These are phyloP conservation scores for Hevea brasiliensis DNA, from an alignment of 345 rosid species.

Conservation along the genomic window DNA sequence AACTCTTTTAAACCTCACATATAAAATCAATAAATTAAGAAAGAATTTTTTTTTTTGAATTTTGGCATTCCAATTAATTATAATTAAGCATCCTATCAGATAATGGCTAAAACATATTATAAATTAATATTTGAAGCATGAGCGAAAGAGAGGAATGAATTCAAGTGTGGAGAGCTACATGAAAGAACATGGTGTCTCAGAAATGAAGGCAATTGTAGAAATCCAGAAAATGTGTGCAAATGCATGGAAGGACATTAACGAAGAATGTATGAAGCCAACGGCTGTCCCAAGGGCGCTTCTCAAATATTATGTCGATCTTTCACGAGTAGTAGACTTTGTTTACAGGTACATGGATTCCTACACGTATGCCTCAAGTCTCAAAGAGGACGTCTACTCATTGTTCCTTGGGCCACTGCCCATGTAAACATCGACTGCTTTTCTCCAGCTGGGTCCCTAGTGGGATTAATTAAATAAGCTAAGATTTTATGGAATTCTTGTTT, in stretches of 20 bases:
- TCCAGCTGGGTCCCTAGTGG: no score
- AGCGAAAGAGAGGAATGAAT: neutral
- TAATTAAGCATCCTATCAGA: no score
- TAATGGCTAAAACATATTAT: no score
- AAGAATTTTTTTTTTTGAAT: no score
- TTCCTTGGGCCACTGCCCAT: neutral
- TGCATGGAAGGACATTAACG: conserved; percentile 6
- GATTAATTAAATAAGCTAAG: no score
- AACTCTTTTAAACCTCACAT: no score
- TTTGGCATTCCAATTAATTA: no score
- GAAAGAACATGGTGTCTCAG: neutral
- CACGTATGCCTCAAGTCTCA: neutral
- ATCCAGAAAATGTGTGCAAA: neutral
- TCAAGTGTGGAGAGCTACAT: neutral
- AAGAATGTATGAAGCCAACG: conserved; percentile 13
- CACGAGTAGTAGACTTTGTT: neutral
- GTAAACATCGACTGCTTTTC: no score
- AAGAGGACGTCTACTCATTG: neutral
- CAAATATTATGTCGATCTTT: neutral
- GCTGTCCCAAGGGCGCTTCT: neutral
- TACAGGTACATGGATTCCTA: neutral
- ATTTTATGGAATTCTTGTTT: no score
- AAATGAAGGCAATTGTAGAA: neutral
- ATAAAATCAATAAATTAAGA: no score
- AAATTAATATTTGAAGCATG: neutral